Evolutionary conservation across 2,329 filamentous ascomycete genomes (phyloP).

Genomic region (Furcasterigmium sp.): DNA sequence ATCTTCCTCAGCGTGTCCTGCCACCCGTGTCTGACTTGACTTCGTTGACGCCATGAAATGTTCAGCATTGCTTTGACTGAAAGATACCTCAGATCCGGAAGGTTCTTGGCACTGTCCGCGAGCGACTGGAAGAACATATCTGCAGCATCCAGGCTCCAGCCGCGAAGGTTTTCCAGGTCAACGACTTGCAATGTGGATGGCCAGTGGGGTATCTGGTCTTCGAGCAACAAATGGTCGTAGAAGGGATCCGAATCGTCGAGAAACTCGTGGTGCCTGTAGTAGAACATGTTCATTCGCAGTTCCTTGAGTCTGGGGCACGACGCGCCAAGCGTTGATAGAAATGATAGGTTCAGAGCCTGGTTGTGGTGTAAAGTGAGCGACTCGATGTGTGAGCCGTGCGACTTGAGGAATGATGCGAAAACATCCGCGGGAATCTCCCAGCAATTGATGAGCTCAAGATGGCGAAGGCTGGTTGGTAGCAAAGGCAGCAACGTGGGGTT

Average conservation of each 20-base stretch:
- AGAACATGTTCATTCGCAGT: slow-evolving; percentile 73
- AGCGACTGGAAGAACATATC: slow-evolving; percentile 76
- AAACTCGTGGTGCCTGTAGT: slow-evolving; percentile 64
- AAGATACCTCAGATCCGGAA: slow-evolving; percentile 65
- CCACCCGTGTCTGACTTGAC: slow-evolving; percentile 75
- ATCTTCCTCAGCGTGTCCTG: slow-evolving; percentile 62
- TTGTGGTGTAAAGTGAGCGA: slow-evolving; percentile 73
- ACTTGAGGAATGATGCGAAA: slow-evolving; percentile 59
- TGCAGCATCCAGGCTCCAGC: slow-evolving; percentile 64
- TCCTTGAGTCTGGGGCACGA: slow-evolving; percentile 67
- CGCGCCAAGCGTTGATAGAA: slow-evolving; percentile 59
- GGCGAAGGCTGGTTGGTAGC: slow-evolving; percentile 60
- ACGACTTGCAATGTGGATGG: slow-evolving; percentile 65
- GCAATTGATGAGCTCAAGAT: slow-evolving; percentile 74
- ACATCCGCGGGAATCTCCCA: slow-evolving; percentile 65
- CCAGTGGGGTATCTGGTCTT: slow-evolving; percentile 70
- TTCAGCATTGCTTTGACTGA: slow-evolving; percentile 74
- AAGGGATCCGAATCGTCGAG: slow-evolving; percentile 69
- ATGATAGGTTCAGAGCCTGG: slow-evolving; percentile 69
- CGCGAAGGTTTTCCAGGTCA: slow-evolving; percentile 71
- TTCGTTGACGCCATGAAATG: slow-evolving; percentile 75
- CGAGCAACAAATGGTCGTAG: slow-evolving; percentile 63
- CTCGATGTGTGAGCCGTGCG: slow-evolving; percentile 62
- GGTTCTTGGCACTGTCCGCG: slow-evolving; percentile 59
- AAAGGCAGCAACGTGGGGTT: slow-evolving; percentile 62